Base-by-base conservation (phyloP, 2,329 filamentous ascomycete genomes). In the Davidsoniella australis region DNA sequence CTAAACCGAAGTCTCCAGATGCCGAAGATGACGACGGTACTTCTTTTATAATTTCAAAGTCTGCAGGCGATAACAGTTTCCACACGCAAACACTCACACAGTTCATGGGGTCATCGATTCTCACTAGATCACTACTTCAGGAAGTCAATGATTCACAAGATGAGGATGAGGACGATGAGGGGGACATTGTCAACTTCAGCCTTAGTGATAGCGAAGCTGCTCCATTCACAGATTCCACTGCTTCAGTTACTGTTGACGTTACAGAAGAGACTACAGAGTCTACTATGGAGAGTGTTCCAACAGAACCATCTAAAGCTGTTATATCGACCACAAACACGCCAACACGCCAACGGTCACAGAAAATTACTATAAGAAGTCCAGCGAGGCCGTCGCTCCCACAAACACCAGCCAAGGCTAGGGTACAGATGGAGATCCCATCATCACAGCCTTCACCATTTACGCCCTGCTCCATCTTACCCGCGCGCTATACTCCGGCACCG, bases 11-110 rank as follows among this genome's bases (percentile, higher is more conserved):
- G 12, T 43, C 16, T 12, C 8, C 12, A 36, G 23, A 17, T 20
- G 42, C 42, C 23, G 23, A 2, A n/a, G 9, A 40, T 23, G 20
- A 23, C 20, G 20, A 23, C 5, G 5, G 20, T 23, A 23, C 20
- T 23, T 20, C 20, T 20, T 10, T 12, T 4, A 33, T 33, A 4
- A 2, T 4, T 4, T 33, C 29, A 33, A 33, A 33, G 12, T 33
- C 12, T 9, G 12, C 29, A 33, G 29, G 9, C 12, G 4, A 9
- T 33, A 9, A 62, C 4, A 62, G 56, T 7, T 65, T 63, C 36
- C 63, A 66, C 41, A 68, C 66, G 12, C 66, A 68, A 51, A 68
- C 66, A 2, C 54, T 68, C 49, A 68, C 66, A 12, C 66, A 68
- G 48, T 60, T 67, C 23, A 53, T 65, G 10, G 58, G 57, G 1